phyloP scores from a whole-genome alignment of 495 filamentous ascomycete species.

The Chaetomidium leptoderma region DNA sequence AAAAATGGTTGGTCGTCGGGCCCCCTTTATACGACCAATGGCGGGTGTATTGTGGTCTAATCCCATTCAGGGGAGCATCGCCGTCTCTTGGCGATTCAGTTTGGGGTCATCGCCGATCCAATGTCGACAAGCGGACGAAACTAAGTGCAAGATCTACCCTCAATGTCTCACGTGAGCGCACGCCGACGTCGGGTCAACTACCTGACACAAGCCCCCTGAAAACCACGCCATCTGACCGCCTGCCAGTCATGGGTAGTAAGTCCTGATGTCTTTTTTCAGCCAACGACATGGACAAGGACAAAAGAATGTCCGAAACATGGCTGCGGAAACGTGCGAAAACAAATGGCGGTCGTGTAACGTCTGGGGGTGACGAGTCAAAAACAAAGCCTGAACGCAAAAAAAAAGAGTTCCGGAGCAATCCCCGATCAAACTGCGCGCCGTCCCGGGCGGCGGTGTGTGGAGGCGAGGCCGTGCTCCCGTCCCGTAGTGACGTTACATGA shows the following conservation, averaged over 20 bases:
- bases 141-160: not conserved
- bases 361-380: too few species aligned
- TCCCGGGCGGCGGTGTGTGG: not conserved
- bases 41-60: too few species aligned
- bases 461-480: not conserved
- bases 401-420: not conserved
- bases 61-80: too few species aligned
- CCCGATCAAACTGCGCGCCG: not conserved
- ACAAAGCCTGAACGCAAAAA: not conserved
- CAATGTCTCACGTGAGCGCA: not conserved
- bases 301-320: not conserved
- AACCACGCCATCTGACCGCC: not conserved
- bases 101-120: too few species aligned
- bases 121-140: too few species aligned
- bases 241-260: not conserved
- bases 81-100: too few species aligned
- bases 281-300: not conserved
- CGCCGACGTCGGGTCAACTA: too few species aligned
- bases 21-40: too few species aligned
- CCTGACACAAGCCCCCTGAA: too few species aligned
- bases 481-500: constrained; percentile 15
- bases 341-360: not conserved
- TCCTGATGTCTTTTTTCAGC: too few species aligned
- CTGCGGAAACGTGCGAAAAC: not conserved
- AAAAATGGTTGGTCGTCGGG: too few species aligned